Percentiles rank a stretch among this genome's conserved stretches.
Conservation (phyloP, 768 basidiomycete genomes). For the Pleurotus ostreatus region DNA sequence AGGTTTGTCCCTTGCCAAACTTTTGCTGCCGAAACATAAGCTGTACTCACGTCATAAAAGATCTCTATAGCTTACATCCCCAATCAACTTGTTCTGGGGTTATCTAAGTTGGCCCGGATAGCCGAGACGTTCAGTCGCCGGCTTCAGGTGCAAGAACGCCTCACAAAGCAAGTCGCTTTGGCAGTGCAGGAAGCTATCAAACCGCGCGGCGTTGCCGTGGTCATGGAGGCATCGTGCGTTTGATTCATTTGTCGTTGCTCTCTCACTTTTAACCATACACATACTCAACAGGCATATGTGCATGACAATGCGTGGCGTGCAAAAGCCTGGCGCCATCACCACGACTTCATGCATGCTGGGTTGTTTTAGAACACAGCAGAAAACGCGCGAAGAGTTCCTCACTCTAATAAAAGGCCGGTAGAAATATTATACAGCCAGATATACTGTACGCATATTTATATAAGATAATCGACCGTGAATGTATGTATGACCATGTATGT, state of each 20-base stretch:
- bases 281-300: conserved; percentile 11
- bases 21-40: conserved; percentile 9
- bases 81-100: conserved; percentile 87
- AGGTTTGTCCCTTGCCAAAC: conserved; percentile 48
- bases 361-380: conserved; percentile 97
- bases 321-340: conserved; percentile 94
- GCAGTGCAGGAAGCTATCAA: conserved; percentile 99
- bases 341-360: conserved; percentile 98
- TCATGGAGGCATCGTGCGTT: conserved; percentile 96
- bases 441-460: conserved; percentile 5
- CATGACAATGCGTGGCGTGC: conserved; percentile 99
- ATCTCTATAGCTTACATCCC: conserved; percentile 98
- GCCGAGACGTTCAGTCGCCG: conserved; percentile 96
- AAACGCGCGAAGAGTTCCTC: conserved; percentile 96
- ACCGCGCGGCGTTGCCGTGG: conserved; percentile 96
- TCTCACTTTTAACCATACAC: not conserved
- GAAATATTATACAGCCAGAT: conserved; percentile 10
- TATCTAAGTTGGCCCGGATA: conserved; percentile 95
- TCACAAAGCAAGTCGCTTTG: conserved; percentile 96
- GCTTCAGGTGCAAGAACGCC: conserved; percentile 94
- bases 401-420: conserved; percentile 63
- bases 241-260: conserved; percentile 4
- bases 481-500: conserved; percentile 11
- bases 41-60: conserved; percentile 37
- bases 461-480: conserved; percentile 1